phyloP scores from a whole-genome alignment of 1,284 basidiomycete species.

The Trichosporon sp. region DNA sequence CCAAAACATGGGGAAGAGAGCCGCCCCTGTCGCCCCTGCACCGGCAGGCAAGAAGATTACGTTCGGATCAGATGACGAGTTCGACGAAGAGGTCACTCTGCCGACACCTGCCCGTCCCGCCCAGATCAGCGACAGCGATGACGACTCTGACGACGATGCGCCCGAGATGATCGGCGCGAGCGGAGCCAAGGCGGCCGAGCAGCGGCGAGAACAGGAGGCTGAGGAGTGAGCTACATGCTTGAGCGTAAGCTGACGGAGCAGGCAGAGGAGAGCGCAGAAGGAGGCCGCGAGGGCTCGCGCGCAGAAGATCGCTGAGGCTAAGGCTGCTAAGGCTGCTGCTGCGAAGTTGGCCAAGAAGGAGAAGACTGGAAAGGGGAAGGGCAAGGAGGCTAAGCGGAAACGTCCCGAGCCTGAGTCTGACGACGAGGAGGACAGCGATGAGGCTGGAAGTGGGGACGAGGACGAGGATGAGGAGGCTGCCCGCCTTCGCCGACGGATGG shows the following conservation, averaged over 20 bases:
- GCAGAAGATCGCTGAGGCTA: constrained; percentile 23
- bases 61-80: constrained; percentile 22
- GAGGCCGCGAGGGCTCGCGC: constrained; percentile 22
- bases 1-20: constrained; percentile 15
- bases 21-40: constrained; percentile 14
- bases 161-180: constrained; percentile 34
- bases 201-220: constrained; percentile 4
- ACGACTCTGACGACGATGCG: constrained; percentile 32
- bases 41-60: constrained; percentile 31
- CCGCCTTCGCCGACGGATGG: constrained; percentile 23
- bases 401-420: background rate
- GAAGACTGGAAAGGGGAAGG: too few relatives aligned
- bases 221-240: constrained; percentile 21
- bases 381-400: constrained; percentile 16
- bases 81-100: background rate
- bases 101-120: too few relatives aligned
- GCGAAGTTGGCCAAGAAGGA: constrained; percentile 4
- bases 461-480: constrained; percentile 23
- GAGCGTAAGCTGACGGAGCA: background rate
- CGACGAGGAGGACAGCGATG: too few relatives aligned
- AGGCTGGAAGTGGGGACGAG: too few relatives aligned
- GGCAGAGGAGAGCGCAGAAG: constrained; percentile 1
- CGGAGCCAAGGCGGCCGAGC: constrained; percentile 13
- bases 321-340: constrained; percentile 13
- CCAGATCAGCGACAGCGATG: constrained; percentile 16